A percentile compares a stretch with the other conserved stretches of the same genome.
Conservation (phyloP, 2,329 filamentous ascomycete species). For the Orbilia brochopaga region DNA sequence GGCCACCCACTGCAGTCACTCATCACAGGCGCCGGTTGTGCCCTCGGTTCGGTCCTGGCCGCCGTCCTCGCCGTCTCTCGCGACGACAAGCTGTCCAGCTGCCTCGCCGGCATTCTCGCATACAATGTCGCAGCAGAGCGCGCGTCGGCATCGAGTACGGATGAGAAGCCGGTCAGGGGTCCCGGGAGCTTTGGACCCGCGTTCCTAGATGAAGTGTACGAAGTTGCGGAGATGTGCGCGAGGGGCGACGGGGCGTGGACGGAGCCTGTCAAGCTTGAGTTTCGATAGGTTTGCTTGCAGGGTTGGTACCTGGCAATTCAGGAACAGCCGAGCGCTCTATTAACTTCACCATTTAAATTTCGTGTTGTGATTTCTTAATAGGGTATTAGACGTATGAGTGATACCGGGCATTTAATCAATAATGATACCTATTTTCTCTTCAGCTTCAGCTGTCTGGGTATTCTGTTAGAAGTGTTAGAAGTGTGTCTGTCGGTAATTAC, state of each 20-base stretch:
- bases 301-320: background rate
- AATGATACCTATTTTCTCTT: too few relatives aligned
- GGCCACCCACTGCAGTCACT: constrained; percentile 73
- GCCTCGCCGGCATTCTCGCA: constrained; percentile 74
- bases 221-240: constrained; percentile 53
- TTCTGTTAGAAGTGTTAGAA: too few relatives aligned
- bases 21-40: constrained; percentile 79
- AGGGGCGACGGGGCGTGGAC: constrained; percentile 31
- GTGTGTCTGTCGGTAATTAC: too few relatives aligned
- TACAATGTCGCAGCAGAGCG: constrained; percentile 72
- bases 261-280: constrained; percentile 25
- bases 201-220: constrained; percentile 75
- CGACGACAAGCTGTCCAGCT: constrained; percentile 72
- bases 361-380: too few relatives aligned
- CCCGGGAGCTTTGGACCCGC: constrained; percentile 86
- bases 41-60: constrained; percentile 80
- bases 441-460: too few relatives aligned
- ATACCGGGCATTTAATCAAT: too few relatives aligned
- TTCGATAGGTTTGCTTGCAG: constrained; percentile 27
- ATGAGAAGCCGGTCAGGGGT: constrained; percentile 70
- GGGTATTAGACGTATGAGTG: too few relatives aligned
- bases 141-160: constrained; percentile 61
- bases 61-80: constrained; percentile 70
- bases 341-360: too few relatives aligned
- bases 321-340: too few relatives aligned